These are phyloP conservation scores for Diaporthe vexans DNA, from an alignment of 2,329 filamentous ascomycete genomes.

Conservation along the genomic window DNA sequence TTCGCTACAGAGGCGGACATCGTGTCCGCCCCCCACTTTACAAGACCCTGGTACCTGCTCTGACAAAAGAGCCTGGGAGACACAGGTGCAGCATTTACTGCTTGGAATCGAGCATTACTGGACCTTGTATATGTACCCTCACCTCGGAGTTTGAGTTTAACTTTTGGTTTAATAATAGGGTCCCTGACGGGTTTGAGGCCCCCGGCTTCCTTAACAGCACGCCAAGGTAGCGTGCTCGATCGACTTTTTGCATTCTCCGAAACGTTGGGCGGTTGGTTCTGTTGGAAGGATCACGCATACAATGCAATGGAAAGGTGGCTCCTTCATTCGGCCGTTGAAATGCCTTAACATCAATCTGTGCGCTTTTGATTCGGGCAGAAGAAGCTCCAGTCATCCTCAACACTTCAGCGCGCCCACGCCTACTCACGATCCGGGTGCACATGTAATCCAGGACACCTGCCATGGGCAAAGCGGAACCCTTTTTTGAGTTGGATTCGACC, in stretches of 20 bases:
- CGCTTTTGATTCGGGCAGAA: neutral
- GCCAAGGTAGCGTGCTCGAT: neutral
- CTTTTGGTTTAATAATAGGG: neutral
- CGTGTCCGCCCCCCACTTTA: too few species aligned
- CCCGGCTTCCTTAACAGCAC: neutral
- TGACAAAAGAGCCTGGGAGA: neutral
- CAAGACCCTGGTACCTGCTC: too few species aligned
- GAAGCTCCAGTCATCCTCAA: neutral
- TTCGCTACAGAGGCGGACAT: neutral
- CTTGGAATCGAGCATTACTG: neutral
- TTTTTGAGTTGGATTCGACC: neutral
- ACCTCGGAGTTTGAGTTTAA: neutral
- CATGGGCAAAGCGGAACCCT: neutral
- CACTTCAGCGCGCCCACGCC: neutral
- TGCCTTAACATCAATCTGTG: neutral
- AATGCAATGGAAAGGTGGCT: neutral
- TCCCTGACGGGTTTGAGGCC: neutral
- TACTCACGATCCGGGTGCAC: neutral
- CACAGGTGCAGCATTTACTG: neutral
- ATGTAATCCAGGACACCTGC: neutral
- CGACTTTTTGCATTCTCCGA: neutral
- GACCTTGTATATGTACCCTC: neutral
- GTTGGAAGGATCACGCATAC: neutral
- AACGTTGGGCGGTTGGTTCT: neutral
- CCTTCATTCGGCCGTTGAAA: neutral